Percentiles rank a stretch among this genome's conserved stretches.
Conservation (phyloP, 2,329 filamentous ascomycete genomes). For the Pseudopyricularia javanii region DNA sequence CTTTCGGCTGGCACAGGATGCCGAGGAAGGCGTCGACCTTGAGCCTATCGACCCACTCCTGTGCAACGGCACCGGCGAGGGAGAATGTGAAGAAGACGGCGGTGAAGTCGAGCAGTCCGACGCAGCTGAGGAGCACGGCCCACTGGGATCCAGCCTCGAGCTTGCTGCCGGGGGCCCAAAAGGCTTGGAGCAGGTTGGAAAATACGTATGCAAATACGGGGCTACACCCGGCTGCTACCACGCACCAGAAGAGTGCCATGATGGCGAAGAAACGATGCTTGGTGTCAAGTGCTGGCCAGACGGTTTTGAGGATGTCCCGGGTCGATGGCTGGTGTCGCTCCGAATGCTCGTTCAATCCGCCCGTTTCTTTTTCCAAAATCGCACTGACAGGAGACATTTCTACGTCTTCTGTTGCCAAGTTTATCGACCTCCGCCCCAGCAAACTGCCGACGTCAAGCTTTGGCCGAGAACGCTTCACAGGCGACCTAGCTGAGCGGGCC, state of each 20-base stretch:
- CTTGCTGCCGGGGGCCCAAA: constrained; percentile 43
- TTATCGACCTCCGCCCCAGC: not conserved
- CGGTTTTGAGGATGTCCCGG: constrained; percentile 47
- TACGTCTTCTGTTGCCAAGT: not conserved
- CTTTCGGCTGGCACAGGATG: constrained; percentile 62
- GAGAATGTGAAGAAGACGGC: constrained; percentile 57
- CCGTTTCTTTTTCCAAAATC: not conserved
- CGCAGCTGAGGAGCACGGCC: constrained; percentile 54
- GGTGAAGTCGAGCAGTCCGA: constrained; percentile 55
- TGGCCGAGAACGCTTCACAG: not conserved
- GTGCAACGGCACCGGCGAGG: constrained; percentile 57
- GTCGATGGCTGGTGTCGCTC: constrained; percentile 19
- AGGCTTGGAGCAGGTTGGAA: constrained; percentile 57
- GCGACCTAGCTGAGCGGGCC: not conserved
- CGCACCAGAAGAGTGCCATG: constrained; percentile 45
- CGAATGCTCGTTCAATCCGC: not conserved
- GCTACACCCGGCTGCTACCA: constrained; percentile 48
- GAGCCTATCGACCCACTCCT: constrained; percentile 65
- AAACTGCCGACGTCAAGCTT: not conserved
- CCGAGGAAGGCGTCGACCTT: constrained; percentile 55
- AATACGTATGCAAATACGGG: constrained; percentile 69
- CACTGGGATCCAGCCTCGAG: constrained; percentile 44
- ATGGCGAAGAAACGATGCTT: constrained; percentile 41
- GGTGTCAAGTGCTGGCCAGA: constrained; percentile 53
- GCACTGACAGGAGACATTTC: not conserved